Conservation (phyloP, 2,329 filamentous ascomycete genomes). For the Periglandula ipomoeae region DNA sequence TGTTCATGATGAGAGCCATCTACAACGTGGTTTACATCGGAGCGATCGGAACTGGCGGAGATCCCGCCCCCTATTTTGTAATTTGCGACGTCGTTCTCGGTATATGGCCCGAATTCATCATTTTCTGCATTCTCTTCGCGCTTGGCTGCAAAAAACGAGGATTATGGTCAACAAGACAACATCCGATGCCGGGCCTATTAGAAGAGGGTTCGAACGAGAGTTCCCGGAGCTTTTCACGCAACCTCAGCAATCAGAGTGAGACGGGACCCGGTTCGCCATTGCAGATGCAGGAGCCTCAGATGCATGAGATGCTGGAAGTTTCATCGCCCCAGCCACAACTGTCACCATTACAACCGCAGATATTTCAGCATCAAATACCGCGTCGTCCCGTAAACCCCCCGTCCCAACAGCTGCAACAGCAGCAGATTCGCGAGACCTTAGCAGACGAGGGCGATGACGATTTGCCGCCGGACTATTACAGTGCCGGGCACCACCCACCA, state of each 20-base stretch:
- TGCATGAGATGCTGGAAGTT: too few relatives aligned
- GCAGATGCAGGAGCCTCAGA: background rate
- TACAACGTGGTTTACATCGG: background rate
- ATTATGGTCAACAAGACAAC: conserved; percentile 17
- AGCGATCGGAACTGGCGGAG: background rate
- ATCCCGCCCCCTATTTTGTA: conserved; percentile 4
- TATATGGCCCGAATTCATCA: conserved; percentile 16
- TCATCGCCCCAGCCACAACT: too few relatives aligned
- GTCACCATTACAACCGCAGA: too few relatives aligned
- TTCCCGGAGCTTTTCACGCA: conserved; percentile 14
- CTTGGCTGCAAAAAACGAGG: conserved; percentile 19
- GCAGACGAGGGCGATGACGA: background rate
- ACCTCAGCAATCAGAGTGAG: conserved; percentile 6
- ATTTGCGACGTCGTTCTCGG: conserved; percentile 16
- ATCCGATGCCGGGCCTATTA: conserved; percentile 9
- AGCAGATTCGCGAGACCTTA: background rate
- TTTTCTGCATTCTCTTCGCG: conserved; percentile 17
- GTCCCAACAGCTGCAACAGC: conserved; percentile 1
- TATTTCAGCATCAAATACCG: too few relatives aligned
- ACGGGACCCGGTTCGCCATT: conserved; percentile 7
- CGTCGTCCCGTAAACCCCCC: conserved; percentile 2
- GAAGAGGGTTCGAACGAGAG: conserved; percentile 6
- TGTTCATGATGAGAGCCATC: too few relatives aligned
- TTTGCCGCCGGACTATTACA: background rate
- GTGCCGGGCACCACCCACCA: background rate